A percentile compares a stretch with the other conserved stretches of the same genome.
Evolutionary conservation across 1,284 basidiomycete species (phyloP).

Genomic region (Malassezia yamatoensis): DNA sequence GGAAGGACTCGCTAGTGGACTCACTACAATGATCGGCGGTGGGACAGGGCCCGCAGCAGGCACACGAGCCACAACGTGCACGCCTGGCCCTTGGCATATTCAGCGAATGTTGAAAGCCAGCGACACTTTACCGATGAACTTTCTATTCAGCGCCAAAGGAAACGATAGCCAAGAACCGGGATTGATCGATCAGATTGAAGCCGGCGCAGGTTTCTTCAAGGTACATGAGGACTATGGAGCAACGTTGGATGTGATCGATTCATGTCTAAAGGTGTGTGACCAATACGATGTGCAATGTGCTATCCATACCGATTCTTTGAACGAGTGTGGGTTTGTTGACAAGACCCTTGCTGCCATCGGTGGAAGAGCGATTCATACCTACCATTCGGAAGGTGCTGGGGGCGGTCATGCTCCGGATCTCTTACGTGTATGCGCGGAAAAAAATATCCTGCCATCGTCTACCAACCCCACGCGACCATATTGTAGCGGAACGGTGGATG

Average conservation of each 20-base stretch:
- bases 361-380: slow-evolving; percentile 81
- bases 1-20: slow-evolving; percentile 54
- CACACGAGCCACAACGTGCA: slow-evolving; percentile 89
- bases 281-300: slow-evolving; percentile 93
- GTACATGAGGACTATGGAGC: slow-evolving; percentile 98
- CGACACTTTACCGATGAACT: slow-evolving; percentile 80
- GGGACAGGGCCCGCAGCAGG: slow-evolving; percentile 80
- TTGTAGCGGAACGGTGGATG: slow-evolving; percentile 82
- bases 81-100: slow-evolving; percentile 53
- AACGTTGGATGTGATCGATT: slow-evolving; percentile 73
- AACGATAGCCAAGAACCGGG: slow-evolving; percentile 68
- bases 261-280: slow-evolving; percentile 69
- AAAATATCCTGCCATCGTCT: slow-evolving; percentile 89
- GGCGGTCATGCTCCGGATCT: slow-evolving; percentile 98
- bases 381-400: slow-evolving; percentile 43
- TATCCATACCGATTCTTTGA: slow-evolving; percentile 83
- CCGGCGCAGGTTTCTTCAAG: slow-evolving; percentile 84
- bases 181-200: slow-evolving; percentile 71
- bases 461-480: slow-evolving; percentile 95
- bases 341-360: slow-evolving; percentile 87
- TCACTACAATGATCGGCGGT: slow-evolving; percentile 50
- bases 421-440: slow-evolving; percentile 79
- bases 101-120: slow-evolving; percentile 54
- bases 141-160: slow-evolving; percentile 67
- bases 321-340: slow-evolving; percentile 65